Evolutionary conservation across 495 filamentous ascomycete species (phyloP), one percentile per base, ranked within the genome.

Genomic region (Coniosporium apollinis): DNA sequence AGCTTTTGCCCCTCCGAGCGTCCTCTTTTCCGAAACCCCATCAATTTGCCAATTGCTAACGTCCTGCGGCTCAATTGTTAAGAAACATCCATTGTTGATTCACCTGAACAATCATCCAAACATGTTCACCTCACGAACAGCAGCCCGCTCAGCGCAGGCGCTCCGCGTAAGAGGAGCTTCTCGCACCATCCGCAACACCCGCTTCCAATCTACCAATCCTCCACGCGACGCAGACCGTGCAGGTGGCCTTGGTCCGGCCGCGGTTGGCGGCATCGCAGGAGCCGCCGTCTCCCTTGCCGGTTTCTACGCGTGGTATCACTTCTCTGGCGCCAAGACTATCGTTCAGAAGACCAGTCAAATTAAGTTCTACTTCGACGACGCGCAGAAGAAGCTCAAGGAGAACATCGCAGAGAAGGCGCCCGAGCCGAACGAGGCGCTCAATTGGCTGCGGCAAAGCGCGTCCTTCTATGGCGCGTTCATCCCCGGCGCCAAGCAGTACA

Each of bases 381-480:
- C 65, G 21, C 59, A 62, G 14, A 46, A 66, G 22, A 17, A 35
- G 21, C 38, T 49, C 22, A 49, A 49, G 28, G 28, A 24, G 33
- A 65, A 54, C 22, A 48, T 77, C 24, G 54, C 68, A 37, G 54
- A 69, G 19, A 54, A 60, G 14, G 59, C 70, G 2, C 73, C 75
- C 0, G 66, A 65, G 39, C 60, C 72, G 2, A 70, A 73, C 34
- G 59, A 72, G 41, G 71, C 71, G 0, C 48, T 74, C 21, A 44
- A 60, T 28, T 70, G 64, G 59, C 54, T 80, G 36, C 63, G 65
- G 38, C 54, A 68, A 26, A 66, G 72, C 1, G 64, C 64, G 6
- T 67, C 65, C 29, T 65, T 66, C 10, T 80, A 80, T 41, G 69
- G 70, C 2, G 57, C 49, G n/a, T 73, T 72, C 57, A 65, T 82